Percentiles rank a stretch among this genome's conserved stretches.
Evolutionary conservation across 495 filamentous ascomycete species (phyloP).

Genomic region (Chaetomidium leptoderma): DNA sequence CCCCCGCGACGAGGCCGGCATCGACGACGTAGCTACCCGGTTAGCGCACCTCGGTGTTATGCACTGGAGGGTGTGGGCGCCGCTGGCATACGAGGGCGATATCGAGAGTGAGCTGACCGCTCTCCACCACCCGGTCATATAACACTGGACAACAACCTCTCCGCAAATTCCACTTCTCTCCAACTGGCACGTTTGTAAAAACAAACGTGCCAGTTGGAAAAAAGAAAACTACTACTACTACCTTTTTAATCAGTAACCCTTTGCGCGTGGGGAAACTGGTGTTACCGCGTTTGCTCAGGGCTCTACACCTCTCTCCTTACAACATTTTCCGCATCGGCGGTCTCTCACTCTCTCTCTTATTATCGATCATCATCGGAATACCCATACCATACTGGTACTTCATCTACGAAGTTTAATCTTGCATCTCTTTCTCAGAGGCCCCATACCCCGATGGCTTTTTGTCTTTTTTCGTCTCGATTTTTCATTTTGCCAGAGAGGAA

Average conservation of each 20-base stretch:
- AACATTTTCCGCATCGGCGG: not conserved
- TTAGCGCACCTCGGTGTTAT: conserved; percentile 74
- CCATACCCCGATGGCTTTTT: not conserved
- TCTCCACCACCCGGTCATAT: not conserved
- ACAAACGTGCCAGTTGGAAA: not conserved
- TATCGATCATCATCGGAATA: not conserved
- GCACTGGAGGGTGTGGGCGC: conserved; percentile 85
- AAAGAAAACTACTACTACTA: not conserved
- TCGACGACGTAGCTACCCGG: conserved; percentile 65
- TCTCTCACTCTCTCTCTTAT: not conserved
- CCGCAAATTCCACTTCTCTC: not conserved
- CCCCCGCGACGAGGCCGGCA: conserved; percentile 46
- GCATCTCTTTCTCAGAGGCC: conserved; percentile 15
- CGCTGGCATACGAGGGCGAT: conserved; percentile 55
- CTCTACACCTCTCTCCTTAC: not conserved
- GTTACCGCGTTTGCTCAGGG: not conserved
- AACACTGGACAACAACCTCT: not conserved
- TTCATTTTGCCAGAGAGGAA: not conserved
- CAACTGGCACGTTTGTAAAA: not conserved
- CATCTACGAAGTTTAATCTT: conserved; percentile 13
- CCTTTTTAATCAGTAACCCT: not conserved
- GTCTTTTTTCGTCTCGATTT: not conserved
- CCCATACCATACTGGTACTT: conserved; percentile 3
- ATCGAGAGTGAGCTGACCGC: conserved; percentile 5
- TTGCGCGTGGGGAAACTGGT: not conserved